Evolutionary conservation across 2,329 filamentous ascomycete genomes (phyloP), one percentile per base, ranked within the genome.

Genomic region (Xylariaceae sp.): DNA sequence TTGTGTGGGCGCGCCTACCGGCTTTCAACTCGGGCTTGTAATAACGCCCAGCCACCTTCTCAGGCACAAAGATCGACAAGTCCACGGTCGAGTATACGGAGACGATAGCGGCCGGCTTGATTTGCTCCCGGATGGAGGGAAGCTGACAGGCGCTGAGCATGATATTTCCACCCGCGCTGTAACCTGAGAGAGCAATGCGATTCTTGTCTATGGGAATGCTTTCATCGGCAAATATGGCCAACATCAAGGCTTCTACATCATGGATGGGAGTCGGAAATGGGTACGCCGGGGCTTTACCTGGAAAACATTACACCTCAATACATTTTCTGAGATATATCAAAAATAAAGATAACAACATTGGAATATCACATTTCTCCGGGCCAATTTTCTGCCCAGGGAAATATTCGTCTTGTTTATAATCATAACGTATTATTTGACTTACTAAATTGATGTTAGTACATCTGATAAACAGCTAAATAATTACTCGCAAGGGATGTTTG

Each of bases 151-250:
- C 64, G 27, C 61, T 60, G 2, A 74, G 59, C 7, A 64, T 44
- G 10, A 75, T 58, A 46, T 68, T 73, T 2, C 64, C 72, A 14
- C 72, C 72, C 2, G 71, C 71, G 27, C 66, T 70, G 55, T 70
- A 74, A 2, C 72, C 72, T n/a, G 62, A 66, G 5, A 75, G 56
- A 0, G 64, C 64, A 14, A 73, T 62, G 10, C 61, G 62, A 3
- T 47, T 47, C 32, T 61, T 60, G 53, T 75, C 69, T 42, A 74
- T 61, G 2, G 69, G 68, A 4, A 76, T 63, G 12, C 54, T 53
- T 1, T 57, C 44, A 56, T 75, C 71, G 17, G 61, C 57, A 23
- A 72, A 57, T 6, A 71, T 55, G 3, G 67, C 67, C 16, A 64
- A 53, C 37, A 64, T 54, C 27, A 72, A 59, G 2, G 66, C 67